These are phyloP conservation scores for Hypoxylon sp. DNA, from an alignment of 2,329 filamentous ascomycete genomes.

Conservation along the genomic window DNA sequence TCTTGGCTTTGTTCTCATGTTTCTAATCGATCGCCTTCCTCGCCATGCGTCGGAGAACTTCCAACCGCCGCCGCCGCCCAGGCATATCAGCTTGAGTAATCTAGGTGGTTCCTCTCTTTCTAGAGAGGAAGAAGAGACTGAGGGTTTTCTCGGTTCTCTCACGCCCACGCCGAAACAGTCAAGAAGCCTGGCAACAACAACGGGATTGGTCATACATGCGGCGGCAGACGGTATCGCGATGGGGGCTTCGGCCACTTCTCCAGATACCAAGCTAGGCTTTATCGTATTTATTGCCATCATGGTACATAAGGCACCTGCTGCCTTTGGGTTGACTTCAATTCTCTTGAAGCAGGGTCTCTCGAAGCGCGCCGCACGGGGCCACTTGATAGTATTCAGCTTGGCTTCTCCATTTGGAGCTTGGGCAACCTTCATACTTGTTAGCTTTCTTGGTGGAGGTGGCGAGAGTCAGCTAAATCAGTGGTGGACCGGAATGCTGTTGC, in stretches of 20 bases:
- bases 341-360: constrained; percentile 90
- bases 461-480: constrained; percentile 76
- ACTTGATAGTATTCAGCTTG: constrained; percentile 90
- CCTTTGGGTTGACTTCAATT: constrained; percentile 92
- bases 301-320: constrained; percentile 96
- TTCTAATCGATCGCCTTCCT: constrained; percentile 88
- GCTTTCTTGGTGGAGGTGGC: constrained; percentile 74
- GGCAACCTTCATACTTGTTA: constrained; percentile 82
- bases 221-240: constrained; percentile 95
- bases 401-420: constrained; percentile 90
- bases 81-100: constrained; percentile 90
- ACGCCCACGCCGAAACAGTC: constrained; percentile 68
- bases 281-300: constrained; percentile 97
- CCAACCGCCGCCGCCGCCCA: constrained; percentile 73
- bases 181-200: constrained; percentile 82
- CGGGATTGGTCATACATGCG: constrained; percentile 94
- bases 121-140: constrained; percentile 66
- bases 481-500: constrained; percentile 90
- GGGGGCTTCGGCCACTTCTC: constrained; percentile 84
- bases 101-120: constrained; percentile 67
- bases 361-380: constrained; percentile 84
- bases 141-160: constrained; percentile 69
- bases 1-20: constrained; percentile 95
- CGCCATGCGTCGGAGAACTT: constrained; percentile 75
- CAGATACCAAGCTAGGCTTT: constrained; percentile 81